Evolutionary conservation across 805 yeast species (phyloP).

Genomic region (Lachancea kluyveri): DNA sequence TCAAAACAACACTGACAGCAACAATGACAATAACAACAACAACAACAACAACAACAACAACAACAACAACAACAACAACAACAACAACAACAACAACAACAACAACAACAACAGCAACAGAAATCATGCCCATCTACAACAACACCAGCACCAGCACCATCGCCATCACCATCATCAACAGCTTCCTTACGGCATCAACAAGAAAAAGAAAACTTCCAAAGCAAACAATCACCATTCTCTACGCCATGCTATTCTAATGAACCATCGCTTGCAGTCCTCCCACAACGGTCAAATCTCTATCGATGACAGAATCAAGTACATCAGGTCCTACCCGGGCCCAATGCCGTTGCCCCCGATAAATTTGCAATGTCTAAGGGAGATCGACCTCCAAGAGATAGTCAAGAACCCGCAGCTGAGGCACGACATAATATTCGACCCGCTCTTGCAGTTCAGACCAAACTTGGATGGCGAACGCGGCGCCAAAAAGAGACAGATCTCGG

Average conservation of each 20-base stretch:
- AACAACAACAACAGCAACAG: constrained; percentile 7
- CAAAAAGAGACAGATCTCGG: constrained; percentile 67
- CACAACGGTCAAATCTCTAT: constrained; percentile 16
- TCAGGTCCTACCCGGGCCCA: constrained; percentile 21
- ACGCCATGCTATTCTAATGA: constrained; percentile 15
- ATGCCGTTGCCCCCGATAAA: constrained; percentile 77
- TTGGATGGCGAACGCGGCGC: constrained; percentile 87
- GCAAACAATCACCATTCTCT: constrained; percentile 6
- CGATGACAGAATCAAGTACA: constrained; percentile 21
- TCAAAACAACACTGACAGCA: background rate
- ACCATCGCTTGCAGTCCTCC: constrained; percentile 12
- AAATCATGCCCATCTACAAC: constrained; percentile 6
- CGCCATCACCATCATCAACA: constrained; percentile 14
- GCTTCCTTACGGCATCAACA: constrained; percentile 8
- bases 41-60: background rate
- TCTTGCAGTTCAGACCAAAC: constrained; percentile 84
- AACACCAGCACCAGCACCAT: constrained; percentile 10
- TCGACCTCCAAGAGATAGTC: constrained; percentile 80
- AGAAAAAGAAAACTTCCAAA: constrained; percentile 7
- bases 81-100: constrained; percentile 2
- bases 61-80: constrained; percentile 1
- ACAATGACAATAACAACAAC: background rate
- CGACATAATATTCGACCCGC: constrained; percentile 88
- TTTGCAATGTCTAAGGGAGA: constrained; percentile 72
- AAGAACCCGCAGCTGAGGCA: constrained; percentile 91